These are phyloP conservation scores for Diophrys sp. DNA, from an alignment of 73 alveolate genomes.

Conservation along the genomic window DNA sequence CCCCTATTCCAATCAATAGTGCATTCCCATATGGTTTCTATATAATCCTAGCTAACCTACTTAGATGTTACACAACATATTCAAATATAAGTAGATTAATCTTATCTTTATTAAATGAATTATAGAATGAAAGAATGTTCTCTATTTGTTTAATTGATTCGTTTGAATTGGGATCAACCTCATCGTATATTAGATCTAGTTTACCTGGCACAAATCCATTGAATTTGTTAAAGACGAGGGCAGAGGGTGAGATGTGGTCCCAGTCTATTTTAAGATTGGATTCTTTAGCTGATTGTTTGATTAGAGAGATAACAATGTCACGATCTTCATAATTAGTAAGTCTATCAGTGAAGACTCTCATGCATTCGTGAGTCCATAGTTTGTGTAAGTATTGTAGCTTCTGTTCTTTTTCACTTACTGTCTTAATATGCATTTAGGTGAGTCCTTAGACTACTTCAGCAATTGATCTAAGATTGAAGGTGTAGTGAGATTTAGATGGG, in stretches of 20 bases:
- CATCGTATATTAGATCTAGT: neutral
- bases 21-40: conserved; percentile 98
- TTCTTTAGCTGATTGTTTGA: conserved; percentile 71
- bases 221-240: conserved; percentile 35
- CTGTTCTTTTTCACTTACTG: conserved; percentile 71
- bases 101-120: conserved; percentile 73
- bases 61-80: conserved; percentile 94
- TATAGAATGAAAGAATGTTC: conserved; percentile 65
- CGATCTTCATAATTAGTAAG: conserved; percentile 86
- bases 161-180: neutral
- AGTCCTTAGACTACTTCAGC: conserved; percentile 87
- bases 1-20: conserved; percentile 92
- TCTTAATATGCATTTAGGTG: conserved; percentile 70
- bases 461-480: conserved; percentile 95
- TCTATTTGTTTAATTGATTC: conserved; percentile 3
- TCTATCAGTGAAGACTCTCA: conserved; percentile 99
- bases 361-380: conserved; percentile 98
- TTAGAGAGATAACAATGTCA: conserved; percentile 58
- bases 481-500: conserved; percentile 96
- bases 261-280: conserved; percentile 30
- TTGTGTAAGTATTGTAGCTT: conserved; percentile 72
- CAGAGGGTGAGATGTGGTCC: conserved; percentile 10
- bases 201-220: conserved; percentile 23
- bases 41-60: conserved; percentile 94
- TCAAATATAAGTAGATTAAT: conserved; percentile 92